These are phyloP conservation scores for Pseudonitzschia multiseries DNA, from an alignment of 108 stramenopile genomes.

Conservation along the genomic window DNA sequence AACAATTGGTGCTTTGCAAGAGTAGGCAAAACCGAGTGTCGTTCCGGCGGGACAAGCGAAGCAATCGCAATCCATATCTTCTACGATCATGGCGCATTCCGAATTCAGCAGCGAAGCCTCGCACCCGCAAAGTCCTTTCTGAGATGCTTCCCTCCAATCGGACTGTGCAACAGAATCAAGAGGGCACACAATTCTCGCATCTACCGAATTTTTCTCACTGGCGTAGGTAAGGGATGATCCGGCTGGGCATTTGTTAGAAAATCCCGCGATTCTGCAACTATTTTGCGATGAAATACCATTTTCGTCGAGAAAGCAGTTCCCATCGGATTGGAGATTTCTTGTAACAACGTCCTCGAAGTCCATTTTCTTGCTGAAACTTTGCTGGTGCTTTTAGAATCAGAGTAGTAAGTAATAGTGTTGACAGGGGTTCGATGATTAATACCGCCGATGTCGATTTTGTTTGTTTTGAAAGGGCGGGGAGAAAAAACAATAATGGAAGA, in stretches of 20 bases:
- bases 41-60: constrained; percentile 27
- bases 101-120: constrained; percentile 11
- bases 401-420: background rate
- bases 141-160: constrained; percentile 29
- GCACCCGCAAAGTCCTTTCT: constrained; percentile 27
- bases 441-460: too few species aligned
- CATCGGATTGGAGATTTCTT: background rate
- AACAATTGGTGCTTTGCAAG: constrained; percentile 11
- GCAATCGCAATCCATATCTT: constrained; percentile 20
- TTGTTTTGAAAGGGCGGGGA: too few species aligned
- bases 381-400: background rate
- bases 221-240: constrained; percentile 13
- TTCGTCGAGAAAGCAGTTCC: background rate
- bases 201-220: background rate
- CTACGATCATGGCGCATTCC: background rate
- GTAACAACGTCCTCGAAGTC: background rate
- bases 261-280: constrained; percentile 17
- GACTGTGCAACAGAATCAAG: constrained; percentile 30
- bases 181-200: constrained; percentile 22
- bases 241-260: constrained; percentile 25
- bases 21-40: constrained; percentile 22
- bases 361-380: background rate
- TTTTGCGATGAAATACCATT: constrained; percentile 19
- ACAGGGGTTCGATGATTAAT: background rate
- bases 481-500: too few species aligned